Base-by-base conservation (phyloP, 1,284 basidiomycete species). In the Microbotryomycetes sp. region DNA sequence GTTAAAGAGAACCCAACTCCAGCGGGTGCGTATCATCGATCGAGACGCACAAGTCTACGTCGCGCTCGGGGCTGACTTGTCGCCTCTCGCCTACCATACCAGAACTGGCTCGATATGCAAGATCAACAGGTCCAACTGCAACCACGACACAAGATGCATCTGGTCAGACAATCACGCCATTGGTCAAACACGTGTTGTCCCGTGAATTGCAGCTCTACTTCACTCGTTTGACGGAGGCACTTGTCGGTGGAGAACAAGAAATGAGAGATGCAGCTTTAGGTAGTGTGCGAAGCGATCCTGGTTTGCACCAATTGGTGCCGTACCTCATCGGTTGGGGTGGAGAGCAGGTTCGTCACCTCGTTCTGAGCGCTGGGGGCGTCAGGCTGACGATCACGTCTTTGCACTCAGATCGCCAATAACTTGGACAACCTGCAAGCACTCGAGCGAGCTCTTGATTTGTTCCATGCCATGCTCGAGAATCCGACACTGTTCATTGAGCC, bases 131-230 rank as follows among this genome's bases (percentile, higher is more conserved):
- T 42, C 36, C 36, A 19, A 42, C 19, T 19, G 19, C 74, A 3
- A 73, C 73, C 7, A 68, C 73, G 15, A 62, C 72, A 28, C 80
- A 2, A 64, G 69, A 7, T 42, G 36, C 36, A 19, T 42, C 36
- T 12, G 36, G 36, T 12, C 22, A 58, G 6, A 54, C 58, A 83
- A 58, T 82, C 87, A 49, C 68, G 4, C 72, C 72, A 6, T 70
- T 78, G 28, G 90, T 93, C 70, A 96, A 96, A 75, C 88, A 94
- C 69, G 89, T 93, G 14, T 81, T 98, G 19, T 96, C 93, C 26
- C 84, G 90, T 69, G 94, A 98, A 77, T 80, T 98, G 36, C 92
- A 97, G 76, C 81, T 97, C 1, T 97, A 98, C 78, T 97, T 97
- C 73, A 86, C 88, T 2, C 85, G 94, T 2, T 83, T 99, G 55